A percentile compares a stretch with the other conserved stretches of the same genome.
Evolutionary conservation across 2,329 filamentous ascomycete genomes (phyloP).

Genomic region (Hypoxylon sp.): DNA sequence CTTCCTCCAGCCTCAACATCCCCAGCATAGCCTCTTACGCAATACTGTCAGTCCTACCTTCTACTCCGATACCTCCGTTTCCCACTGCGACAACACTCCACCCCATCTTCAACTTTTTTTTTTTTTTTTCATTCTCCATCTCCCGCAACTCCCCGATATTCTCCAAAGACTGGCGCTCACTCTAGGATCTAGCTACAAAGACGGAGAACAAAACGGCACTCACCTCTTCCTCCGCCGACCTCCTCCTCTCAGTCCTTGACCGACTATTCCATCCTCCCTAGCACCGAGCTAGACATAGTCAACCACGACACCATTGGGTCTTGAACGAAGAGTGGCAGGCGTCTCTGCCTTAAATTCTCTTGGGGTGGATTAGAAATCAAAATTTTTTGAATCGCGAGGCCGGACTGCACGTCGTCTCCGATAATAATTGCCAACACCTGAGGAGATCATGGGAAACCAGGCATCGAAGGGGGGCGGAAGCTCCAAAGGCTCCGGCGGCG

Average conservation of each 20-base stretch:
- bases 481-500: slow-evolving; percentile 66
- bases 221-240: slow-evolving; percentile 61
- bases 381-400: slow-evolving; percentile 24
- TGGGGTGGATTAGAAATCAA: slow-evolving; percentile 37
- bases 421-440: slow-evolving; percentile 26
- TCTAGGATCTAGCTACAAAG: slow-evolving; percentile 58
- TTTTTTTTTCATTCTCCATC: slow-evolving; percentile 27
- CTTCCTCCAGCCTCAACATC: slow-evolving; percentile 39
- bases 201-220: slow-evolving; percentile 66
- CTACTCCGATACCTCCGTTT: slow-evolving; percentile 51
- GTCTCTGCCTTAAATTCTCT: slow-evolving; percentile 45
- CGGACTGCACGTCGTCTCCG: slow-evolving; percentile 7
- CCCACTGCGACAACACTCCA: slow-evolving; percentile 33
- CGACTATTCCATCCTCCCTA: slow-evolving; percentile 70
- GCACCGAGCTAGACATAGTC: slow-evolving; percentile 47
- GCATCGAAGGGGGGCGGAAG: slow-evolving; percentile 73
- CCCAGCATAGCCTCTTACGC: slow-evolving; percentile 48
- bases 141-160: slow-evolving; percentile 31
- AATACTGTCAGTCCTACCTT: slow-evolving; percentile 44
- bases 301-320: slow-evolving; percentile 42
- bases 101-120: slow-evolving; percentile 32
- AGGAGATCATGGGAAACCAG: slow-evolving; percentile 79
- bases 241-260: slow-evolving; percentile 66
- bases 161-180: slow-evolving; percentile 32
- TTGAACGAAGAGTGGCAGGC: slow-evolving; percentile 49